Evolutionary conservation across 371 early-diverging fungal genomes (phyloP), one percentile per base, ranked within the genome.

Genomic region (Apophysomyces elegans): DNA sequence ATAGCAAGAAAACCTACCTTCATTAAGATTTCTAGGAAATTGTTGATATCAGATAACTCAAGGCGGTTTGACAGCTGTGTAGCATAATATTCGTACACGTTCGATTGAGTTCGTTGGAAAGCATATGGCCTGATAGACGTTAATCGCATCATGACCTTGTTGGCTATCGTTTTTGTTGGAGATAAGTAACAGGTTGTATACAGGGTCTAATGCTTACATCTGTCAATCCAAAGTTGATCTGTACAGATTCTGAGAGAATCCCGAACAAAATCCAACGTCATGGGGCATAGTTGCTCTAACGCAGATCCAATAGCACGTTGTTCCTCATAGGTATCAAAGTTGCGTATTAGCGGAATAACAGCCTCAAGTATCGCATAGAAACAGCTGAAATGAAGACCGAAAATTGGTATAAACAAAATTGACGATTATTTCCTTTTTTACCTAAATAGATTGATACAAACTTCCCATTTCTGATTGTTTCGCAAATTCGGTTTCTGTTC

Each of bases 381-480:
- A 47, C 75, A 75, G 26, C 75, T 75, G 46, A 36, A 0, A 45
- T 5, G 14, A 7, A 56, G 12, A 14, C 12, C 14, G 13, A 21
- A 43, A 11, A n/a, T 38, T 8, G 37, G 3, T 12, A 18, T n/a
- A 37, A 6, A 43, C 2, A 11, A 8, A 37, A 1, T 36, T 36
- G 13, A 4, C 54, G 4, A 4, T 26, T n/a, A 38, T 1, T 0
- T 5, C 45, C 26, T 64, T 64, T 8, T 11, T 13, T 65, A 75
- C 75, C 71, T 54, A 43, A 76, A 69, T 8, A 81, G 11, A 58
- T 58, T 71, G 9, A 64, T 50, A 41, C 71, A 76, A 16, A 50
- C 56, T 11, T 61, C 43, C 72, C 76, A 71, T 45, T 62, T 65
- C 7, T 59, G 57, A 13, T 65, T 60, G 37, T 54, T 61, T 46